Evolutionary conservation across 192 early-diverging fungal genomes (phyloP), one percentile per base, ranked within the genome.

Genomic region (Thoreauomyces humboldtii): DNA sequence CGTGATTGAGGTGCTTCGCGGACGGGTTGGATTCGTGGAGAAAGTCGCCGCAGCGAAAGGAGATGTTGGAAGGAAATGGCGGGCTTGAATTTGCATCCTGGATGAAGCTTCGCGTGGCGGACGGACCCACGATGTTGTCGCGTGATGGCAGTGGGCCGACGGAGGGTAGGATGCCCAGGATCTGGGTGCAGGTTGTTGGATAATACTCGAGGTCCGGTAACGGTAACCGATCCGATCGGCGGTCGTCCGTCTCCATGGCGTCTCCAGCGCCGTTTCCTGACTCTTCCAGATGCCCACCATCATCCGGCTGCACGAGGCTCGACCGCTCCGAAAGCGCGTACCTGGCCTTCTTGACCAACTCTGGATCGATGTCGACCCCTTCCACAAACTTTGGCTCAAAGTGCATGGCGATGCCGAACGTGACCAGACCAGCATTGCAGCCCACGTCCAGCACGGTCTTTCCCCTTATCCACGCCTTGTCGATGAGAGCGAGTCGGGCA

Each of bases 401-500:
- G 29, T 78, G 63, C 41, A 72, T n/a, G 0, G 87, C 91, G 69
- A 76, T 27, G 1, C 7, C 22, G 22, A 77, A 66, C 1, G 86
- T 82, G 7, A 93, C 54, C 22, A 79, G 47, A 7, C 87, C 91
- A 0, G 81, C 65, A 67, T 93, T 91, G 74, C 91, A 93, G 2
- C 91, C 91, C 67, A 93, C 81, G 60, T 93, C 91, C 11, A 91
- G 74, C 4, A 91, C 86, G 19, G 50, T 43, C 38, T 86, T 86
- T 9, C 72, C 71, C 35, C 59, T 55, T 31, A 93, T 79, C 68
- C 75, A 76, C 14, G 27, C 55, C 27, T 55, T 44, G 2, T 83
- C 69, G 29, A 93, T 44, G 4, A 86, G 41, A 21, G 67, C 57
- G 6, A 93, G 60, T 6, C 91, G 81, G 0, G 80, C 63, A 68